Percentiles rank a stretch among this genome's conserved stretches.
Evolutionary conservation across 257 asterid genomes (phyloP).

Genomic region (Voacanga thouarsii): DNA sequence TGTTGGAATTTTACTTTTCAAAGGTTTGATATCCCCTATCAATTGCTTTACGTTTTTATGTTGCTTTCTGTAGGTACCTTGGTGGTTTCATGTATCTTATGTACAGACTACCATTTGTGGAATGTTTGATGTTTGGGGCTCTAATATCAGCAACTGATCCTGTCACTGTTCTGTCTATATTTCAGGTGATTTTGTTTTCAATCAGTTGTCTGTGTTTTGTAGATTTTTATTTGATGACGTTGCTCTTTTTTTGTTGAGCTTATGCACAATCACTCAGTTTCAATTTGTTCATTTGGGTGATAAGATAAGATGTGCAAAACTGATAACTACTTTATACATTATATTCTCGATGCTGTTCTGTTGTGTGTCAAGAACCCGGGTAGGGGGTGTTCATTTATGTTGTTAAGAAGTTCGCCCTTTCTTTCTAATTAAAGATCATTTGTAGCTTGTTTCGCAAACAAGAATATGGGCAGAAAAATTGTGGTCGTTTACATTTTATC

Average conservation of each 20-base stretch:
- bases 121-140: slow-evolving; percentile 99
- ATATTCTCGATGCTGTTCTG: background rate
- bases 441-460: background rate
- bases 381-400: background rate
- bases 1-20: background rate
- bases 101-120: slow-evolving; percentile 91
- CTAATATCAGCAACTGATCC: slow-evolving; percentile 98
- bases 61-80: slow-evolving; percentile 62
- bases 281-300: background rate
- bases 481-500: too few relatives aligned
- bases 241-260: background rate
- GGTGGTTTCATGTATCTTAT: slow-evolving; percentile 77
- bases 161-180: slow-evolving; percentile 95
- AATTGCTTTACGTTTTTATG: background rate
- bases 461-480: too few relatives aligned
- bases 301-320: background rate
- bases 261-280: background rate
- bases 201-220: background rate
- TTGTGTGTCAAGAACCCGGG: background rate
- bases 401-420: background rate
- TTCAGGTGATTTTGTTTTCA: slow-evolving; percentile 51
- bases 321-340: background rate
- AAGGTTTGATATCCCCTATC: background rate
- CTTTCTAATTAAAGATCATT: background rate
- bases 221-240: background rate